phyloP scores from a whole-genome alignment of 2,329 filamentous ascomycete species.

The Fusarium sp. region DNA sequence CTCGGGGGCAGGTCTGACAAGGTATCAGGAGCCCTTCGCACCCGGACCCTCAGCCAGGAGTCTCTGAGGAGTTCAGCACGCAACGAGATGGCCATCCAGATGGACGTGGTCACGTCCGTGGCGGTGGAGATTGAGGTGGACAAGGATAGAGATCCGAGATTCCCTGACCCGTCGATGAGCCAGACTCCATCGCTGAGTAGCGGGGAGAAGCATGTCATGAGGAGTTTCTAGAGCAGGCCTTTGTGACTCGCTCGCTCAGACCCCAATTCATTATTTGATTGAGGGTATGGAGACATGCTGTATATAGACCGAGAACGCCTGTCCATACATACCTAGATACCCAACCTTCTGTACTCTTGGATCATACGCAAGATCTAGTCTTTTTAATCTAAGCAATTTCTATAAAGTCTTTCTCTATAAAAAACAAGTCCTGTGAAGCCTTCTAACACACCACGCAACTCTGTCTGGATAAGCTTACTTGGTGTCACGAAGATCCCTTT shows the following conservation, averaged over 20 bases:
- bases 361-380: neutral
- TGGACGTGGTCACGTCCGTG: slow-evolving; percentile 53
- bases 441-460: neutral
- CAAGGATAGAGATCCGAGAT: slow-evolving; percentile 37
- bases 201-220: slow-evolving; percentile 20
- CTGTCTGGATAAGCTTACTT: slow-evolving; percentile 4
- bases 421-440: neutral
- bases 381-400: neutral
- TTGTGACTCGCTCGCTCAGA: neutral
- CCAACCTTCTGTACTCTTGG: neutral
- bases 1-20: slow-evolving; percentile 20
- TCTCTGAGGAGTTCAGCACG: slow-evolving; percentile 42
- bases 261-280: neutral
- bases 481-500: slow-evolving; percentile 29
- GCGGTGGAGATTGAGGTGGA: slow-evolving; percentile 49
- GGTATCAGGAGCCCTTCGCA: neutral
- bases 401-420: neutral
- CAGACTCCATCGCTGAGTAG: slow-evolving; percentile 37
- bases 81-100: slow-evolving; percentile 48
- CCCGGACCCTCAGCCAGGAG: slow-evolving; percentile 42
- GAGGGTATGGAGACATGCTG: neutral
- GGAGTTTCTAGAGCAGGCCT: slow-evolving; percentile 4
- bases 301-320: slow-evolving; percentile 1
- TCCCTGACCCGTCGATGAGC: slow-evolving; percentile 33
- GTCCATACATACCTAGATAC: neutral